Conservation (phyloP, 2,329 filamentous ascomycete genomes). For the Ceratocystis variospora region DNA sequence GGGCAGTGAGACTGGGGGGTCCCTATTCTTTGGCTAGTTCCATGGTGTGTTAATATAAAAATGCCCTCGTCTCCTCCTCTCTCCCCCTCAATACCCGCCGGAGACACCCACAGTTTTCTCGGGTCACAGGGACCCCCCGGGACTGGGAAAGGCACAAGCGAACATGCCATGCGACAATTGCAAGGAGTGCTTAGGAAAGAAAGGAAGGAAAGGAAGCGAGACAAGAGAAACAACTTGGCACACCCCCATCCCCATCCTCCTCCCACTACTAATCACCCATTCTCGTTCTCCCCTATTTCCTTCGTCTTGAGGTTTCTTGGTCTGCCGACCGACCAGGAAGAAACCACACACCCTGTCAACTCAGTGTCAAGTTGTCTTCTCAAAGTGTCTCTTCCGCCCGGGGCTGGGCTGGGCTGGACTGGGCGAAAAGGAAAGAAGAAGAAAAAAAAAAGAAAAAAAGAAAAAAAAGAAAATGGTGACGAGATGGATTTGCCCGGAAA, state of each 20-base stretch:
- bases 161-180: slow-evolving; percentile 9
- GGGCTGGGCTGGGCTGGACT: neutral
- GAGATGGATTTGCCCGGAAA: slow-evolving; percentile 1
- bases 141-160: slow-evolving; percentile 5
- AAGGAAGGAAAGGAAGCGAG: slow-evolving; percentile 3
- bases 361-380: neutral
- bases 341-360: slow-evolving; percentile 3
- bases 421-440: neutral
- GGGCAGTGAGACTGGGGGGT: neutral
- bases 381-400: neutral
- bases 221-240: slow-evolving; percentile 7
- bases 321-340: neutral
- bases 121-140: neutral
- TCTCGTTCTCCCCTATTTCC: neutral
- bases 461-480: neutral
- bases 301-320: neutral
- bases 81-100: neutral
- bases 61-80: neutral
- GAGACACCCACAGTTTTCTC: slow-evolving; percentile 4
- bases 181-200: neutral
- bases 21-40: neutral
- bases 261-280: neutral
- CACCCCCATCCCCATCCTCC: neutral
- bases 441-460: neutral
- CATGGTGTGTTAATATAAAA: neutral